Evolutionary conservation across 2,329 filamentous ascomycete species (phyloP), one percentile per base, ranked within the genome.

Genomic region (Penicillium sp.): DNA sequence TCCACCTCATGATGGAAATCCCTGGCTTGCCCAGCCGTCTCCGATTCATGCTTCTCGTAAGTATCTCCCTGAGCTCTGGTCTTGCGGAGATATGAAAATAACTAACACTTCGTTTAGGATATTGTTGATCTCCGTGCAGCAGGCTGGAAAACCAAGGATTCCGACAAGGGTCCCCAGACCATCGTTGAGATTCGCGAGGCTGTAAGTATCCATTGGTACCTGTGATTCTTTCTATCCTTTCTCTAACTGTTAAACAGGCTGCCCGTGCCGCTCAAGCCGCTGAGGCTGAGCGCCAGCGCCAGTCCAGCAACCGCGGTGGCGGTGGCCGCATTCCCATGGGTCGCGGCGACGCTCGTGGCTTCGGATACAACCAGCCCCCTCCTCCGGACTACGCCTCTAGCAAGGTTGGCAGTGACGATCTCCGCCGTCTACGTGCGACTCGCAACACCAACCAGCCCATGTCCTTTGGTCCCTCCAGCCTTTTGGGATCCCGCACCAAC

Each of bases 111-210:
- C 31, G 34, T 54, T 7, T 56, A 78, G 76, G 93, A 99, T 67
- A 82, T 95, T 47, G 70, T 95, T 49, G 93, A 99, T 69, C 78
- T 99, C 57, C 86, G 93, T 59, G 82, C 72, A 66, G 76, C 78
- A 44, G 78, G 81, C 67, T 99, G 93, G 93, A 72, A 80, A 53
- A 90, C 89, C 49, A 96, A 95, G 79, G 89, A 95, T 68, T 75
- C 77, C 46, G 87, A 91, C 74, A 97, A 97, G 78, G 93, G 93
- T 31, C 93, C 93, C 51, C 96, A 96, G 84, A 99, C 93, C 8
- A 87, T 99, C 45, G 84, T 90, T 3, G 88, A 97, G 74, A 88
- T 99, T 59, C 88, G 90, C 68, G 86, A 85, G 60, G 86, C 89
- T 73, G 83, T 84, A 75, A 64, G 78, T 72, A 10, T n/a, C 22